Evolutionary conservation across 2,329 filamentous ascomycete genomes (phyloP), one percentile per base, ranked within the genome.

Genomic region (Pseudophaeomoniella oleicola): DNA sequence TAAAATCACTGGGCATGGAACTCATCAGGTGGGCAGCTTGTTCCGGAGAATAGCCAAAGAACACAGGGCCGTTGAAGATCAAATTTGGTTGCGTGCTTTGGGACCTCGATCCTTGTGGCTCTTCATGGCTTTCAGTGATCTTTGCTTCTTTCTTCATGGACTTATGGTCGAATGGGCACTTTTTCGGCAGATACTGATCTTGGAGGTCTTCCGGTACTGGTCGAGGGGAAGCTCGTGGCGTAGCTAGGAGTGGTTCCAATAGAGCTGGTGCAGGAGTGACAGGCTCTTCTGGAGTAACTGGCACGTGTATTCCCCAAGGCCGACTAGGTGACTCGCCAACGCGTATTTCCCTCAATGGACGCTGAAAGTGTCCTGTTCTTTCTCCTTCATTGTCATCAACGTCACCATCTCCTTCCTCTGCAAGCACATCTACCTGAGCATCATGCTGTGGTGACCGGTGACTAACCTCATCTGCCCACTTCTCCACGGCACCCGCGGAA

Each of bases 271-370:
- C 22, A 29, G 50, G 39, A 43, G 47, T 50, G 16, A 54, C 49
- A 31, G 52, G 46, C 33, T 54, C 48, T 13, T 53, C 45, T 39
- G 70, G 63, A 43, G 70, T 64, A 27, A 73, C 56, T 2, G 87
- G 87, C 0, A 94, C 78, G 4, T 75, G 74, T 36, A 94, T 93
- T 4, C 87, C 87, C 87, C 87, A 94, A 11, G 88, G 88, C 32
- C 88, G 71, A 55, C 82, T 93, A 4, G 88, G 88, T 11, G 84
- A 93, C 58, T 96, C 88, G 31, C 88, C 88, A 15, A 96, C 77
- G n/a, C 88, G 72, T 6, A 96, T 74, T 48, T 94, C 88, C 52
- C 88, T 84, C 36, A 96, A 57, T 0, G 82, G 78, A 32, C 87
- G 73, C 46, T 93, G 85, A 53, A 94, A 94, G 50, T 78, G 81